Evolutionary conservation across 2,329 filamentous ascomycete genomes (phyloP).

Genomic region (Alternaria solani): DNA sequence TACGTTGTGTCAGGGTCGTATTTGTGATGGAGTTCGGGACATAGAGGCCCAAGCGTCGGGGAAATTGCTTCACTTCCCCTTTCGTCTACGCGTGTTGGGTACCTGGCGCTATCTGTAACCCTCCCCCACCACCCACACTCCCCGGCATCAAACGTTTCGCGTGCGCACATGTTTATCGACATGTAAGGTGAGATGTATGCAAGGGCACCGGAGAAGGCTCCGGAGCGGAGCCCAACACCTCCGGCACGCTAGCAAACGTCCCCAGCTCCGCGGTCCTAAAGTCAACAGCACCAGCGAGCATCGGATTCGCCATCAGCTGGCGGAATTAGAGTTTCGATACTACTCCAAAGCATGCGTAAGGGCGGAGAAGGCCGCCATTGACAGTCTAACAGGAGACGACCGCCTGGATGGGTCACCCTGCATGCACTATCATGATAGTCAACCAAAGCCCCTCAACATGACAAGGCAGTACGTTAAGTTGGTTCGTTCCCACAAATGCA

Average conservation of each 20-base stretch:
- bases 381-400: not conserved
- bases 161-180: conserved; percentile 2
- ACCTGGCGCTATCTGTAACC: conserved; percentile 8
- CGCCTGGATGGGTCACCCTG: not conserved
- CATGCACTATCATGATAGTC: conserved; percentile 1
- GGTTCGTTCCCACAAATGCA: not conserved
- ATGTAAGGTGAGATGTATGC: not conserved
- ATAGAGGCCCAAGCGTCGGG: conserved; percentile 15
- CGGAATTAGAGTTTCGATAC: not conserved
- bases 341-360: not conserved
- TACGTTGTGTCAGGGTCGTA: not conserved
- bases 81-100: conserved; percentile 15
- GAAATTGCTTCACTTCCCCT: conserved; percentile 18
- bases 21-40: not conserved
- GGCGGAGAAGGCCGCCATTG: not conserved
- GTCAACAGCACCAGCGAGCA: not conserved
- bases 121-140: conserved; percentile 10
- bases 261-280: not conserved
- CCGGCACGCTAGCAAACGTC: not conserved
- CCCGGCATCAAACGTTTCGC: conserved; percentile 5
- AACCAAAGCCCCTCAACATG: not conserved
- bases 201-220: not conserved
- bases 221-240: not conserved
- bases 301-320: not conserved
- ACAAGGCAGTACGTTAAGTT: not conserved